Percentiles rank a stretch among this genome's conserved stretches.
Conservation (phyloP, 2,329 filamentous ascomycete genomes). For the Penicillium sp. region DNA sequence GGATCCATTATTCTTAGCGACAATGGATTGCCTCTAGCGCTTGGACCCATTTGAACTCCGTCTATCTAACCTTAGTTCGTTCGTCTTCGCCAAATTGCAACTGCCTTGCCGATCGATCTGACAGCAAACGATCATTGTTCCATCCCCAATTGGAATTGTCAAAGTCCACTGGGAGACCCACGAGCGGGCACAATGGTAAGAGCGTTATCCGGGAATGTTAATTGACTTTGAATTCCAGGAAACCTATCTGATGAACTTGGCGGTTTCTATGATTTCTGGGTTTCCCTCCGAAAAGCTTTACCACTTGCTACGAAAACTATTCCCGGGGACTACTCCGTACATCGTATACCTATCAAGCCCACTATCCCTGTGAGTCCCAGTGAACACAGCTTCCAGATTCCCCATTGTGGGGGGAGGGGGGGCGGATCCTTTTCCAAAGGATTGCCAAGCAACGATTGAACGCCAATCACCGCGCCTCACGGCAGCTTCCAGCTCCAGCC, state of each 20-base stretch:
- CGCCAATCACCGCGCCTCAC: conserved; percentile 9
- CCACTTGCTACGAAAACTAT: background rate
- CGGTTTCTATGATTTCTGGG: background rate
- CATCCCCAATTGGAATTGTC: background rate
- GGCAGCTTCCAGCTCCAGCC: background rate
- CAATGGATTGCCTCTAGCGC: background rate
- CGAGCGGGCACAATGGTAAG: background rate
- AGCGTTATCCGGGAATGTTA: conserved; percentile 7
- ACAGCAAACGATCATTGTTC: background rate
- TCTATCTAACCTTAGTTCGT: background rate
- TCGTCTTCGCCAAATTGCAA: background rate
- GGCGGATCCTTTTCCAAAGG: conserved; percentile 9
- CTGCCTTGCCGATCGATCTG: conserved; percentile 4
- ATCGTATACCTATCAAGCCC: background rate
- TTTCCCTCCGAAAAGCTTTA: conserved; percentile 10
- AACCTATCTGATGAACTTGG: conserved; percentile 8
- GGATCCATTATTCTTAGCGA: background rate
- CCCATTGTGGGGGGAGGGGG: conserved; percentile 14
- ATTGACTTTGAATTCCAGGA: conserved; percentile 17
- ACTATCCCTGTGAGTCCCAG: background rate
- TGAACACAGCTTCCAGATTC: conserved; percentile 2
- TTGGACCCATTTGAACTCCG: background rate
- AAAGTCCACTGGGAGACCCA: background rate
- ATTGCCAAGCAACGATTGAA: conserved; percentile 12
- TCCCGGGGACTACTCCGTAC: background rate